Base-by-base conservation (phyloP, 202 grass and related monocot species). In the Bolboschoenoplectus hybrid region DNA sequence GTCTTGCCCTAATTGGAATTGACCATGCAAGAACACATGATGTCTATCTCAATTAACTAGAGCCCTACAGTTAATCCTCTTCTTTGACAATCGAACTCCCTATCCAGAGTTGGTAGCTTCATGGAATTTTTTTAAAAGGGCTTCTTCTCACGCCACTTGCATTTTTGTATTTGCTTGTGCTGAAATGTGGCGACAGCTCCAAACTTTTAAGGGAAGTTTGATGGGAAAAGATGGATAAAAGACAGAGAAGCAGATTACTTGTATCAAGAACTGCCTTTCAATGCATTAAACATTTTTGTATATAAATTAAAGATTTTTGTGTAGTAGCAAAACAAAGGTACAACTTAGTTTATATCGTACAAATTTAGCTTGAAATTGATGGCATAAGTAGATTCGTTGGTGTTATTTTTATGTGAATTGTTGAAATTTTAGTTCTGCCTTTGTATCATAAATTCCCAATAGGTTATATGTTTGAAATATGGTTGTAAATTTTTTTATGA, bases 1-100 rank as follows among this genome's bases (percentile, higher is more conserved):
- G 91, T 92, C 87, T 88, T 89, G 71, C 56, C 63, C 61, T 85
- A 83, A 51, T 84, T 84, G 51, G 75, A 68, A 84, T 69, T 84
- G 46, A 84, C 43, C 39, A 70, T 19, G 39, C 7, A 61, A 58
- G n/a, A 12, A 67, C 53, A 46, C 49, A 69, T 55, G 38, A 14
- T 26, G 26, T 26, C 26, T 26, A 26, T 26, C 26, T 26, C 26
- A 26, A 56, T 36, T 20, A 70, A 84, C 9, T 49, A 66, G 34
- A 51, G 32, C 32, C 63, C 20, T 70, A 83, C 26, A 84, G 26
- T 26, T 26, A 26, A 84, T 82, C 67, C 81, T 82, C n/a, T 65
- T 9, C 2, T 82, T 49, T 82, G 53, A 43, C 52, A 80, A 60
- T 16, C 6, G 5, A 77, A 57, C 34, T 43, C 60, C 58, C 5